phyloP scores from a whole-genome alignment of 768 basidiomycete species.

The Tephrocybe sp. region DNA sequence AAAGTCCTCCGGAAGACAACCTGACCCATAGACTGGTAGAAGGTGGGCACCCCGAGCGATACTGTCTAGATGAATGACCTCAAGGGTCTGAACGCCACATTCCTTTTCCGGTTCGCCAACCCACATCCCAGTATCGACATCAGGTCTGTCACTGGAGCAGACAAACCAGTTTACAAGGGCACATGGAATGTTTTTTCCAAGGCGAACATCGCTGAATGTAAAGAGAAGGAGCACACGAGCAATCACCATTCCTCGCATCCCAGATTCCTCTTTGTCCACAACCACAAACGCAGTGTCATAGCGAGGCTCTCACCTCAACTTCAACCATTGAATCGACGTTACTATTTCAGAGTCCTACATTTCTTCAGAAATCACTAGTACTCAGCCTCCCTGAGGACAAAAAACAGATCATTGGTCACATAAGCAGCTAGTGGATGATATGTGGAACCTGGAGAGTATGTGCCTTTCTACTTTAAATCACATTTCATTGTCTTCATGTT shows the following conservation, averaged over 20 bases:
- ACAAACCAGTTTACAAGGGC: slow-evolving; percentile 30
- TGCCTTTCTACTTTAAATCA: too few species aligned
- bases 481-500: too few species aligned
- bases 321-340: too few species aligned
- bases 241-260: slow-evolving; percentile 27
- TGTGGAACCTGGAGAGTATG: too few species aligned
- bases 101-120: slow-evolving; percentile 20
- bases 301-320: too few species aligned
- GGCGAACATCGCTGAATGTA: slow-evolving; percentile 24
- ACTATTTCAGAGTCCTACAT: too few species aligned
- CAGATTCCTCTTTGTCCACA: slow-evolving; percentile 15
- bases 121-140: slow-evolving; percentile 33
- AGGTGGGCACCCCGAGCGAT: slow-evolving; percentile 29
- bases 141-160: slow-evolving; percentile 11
- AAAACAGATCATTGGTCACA: too few species aligned
- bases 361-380: too few species aligned
- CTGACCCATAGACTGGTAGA: slow-evolving; percentile 25
- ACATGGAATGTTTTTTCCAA: slow-evolving; percentile 15
- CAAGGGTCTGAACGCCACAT: slow-evolving; percentile 13
- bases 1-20: slow-evolving; percentile 10
- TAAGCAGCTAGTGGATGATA: too few species aligned
- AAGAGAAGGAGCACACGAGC: slow-evolving; percentile 29
- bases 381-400: too few species aligned
- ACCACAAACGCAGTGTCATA: slow-evolving; percentile 30
- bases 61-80: slow-evolving; percentile 18